These are phyloP conservation scores for Fomitopsis serialis DNA, from an alignment of 768 basidiomycete genomes.

Conservation along the genomic window DNA sequence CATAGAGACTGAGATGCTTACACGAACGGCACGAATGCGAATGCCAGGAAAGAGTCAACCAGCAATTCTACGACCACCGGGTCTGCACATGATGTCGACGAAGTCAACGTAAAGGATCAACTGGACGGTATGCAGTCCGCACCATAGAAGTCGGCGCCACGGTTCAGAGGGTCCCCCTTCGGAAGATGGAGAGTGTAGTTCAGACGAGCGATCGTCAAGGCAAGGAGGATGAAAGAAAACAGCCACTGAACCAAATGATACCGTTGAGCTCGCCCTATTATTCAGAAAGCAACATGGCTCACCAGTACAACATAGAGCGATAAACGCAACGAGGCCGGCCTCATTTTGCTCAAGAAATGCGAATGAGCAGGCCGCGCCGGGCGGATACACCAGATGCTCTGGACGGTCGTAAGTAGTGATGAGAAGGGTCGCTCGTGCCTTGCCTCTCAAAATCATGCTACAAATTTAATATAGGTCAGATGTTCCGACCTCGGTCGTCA, in stretches of 20 bases:
- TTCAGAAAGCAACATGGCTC: background rate
- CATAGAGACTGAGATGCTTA: slow-evolving; percentile 7
- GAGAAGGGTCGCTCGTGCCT: no score
- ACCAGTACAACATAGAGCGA: slow-evolving; percentile 16
- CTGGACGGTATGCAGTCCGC: background rate
- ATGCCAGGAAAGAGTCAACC: slow-evolving; percentile 18
- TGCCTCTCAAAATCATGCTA: no score
- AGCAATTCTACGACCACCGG: slow-evolving; percentile 24
- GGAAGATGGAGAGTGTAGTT: slow-evolving; percentile 24
- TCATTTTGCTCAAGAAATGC: background rate
- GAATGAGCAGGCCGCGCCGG: no score
- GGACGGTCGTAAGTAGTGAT: no score
- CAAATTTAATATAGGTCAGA: no score
- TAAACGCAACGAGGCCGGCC: slow-evolving; percentile 7
- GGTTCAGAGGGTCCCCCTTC: slow-evolving; percentile 22
- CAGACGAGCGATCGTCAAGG: slow-evolving; percentile 19
- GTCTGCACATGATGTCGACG: slow-evolving; percentile 13
- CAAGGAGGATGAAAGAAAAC: slow-evolving; percentile 17
- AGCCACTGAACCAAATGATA: slow-evolving; percentile 12
- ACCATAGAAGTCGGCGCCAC: slow-evolving; percentile 23
- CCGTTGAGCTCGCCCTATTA: background rate
- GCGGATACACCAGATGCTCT: no score
- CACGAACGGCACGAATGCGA: slow-evolving; percentile 18
- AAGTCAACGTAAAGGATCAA: no score
- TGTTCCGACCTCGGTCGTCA: no score